These are phyloP conservation scores for Pelagophyceae sp. DNA, from an alignment of 352 stramenopile genomes.

Conservation along the genomic window DNA sequence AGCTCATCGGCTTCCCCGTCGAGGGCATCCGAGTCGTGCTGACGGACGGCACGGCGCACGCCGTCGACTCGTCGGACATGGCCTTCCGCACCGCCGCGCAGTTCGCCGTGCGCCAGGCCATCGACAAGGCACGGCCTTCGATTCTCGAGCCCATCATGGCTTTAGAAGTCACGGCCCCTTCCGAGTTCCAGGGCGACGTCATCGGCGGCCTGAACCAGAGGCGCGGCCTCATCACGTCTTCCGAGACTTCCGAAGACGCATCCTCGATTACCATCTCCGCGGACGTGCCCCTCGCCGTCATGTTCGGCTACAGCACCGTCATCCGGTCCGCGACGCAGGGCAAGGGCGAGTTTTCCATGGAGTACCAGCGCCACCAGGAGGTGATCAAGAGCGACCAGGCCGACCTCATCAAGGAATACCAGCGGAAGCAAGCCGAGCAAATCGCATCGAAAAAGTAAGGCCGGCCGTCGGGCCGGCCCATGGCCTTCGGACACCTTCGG, in stretches of 20 bases:
- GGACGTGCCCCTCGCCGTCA: conserved; percentile 86
- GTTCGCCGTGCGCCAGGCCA: conserved; percentile 83
- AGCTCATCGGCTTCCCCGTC: conserved; percentile 89
- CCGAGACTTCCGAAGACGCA: conserved; percentile 86
- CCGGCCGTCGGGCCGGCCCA: too few relatives aligned
- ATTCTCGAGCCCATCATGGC: conserved; percentile 94
- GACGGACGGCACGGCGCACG: conserved; percentile 59
- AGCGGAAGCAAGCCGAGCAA: conserved; percentile 58
- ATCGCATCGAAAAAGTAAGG: too few relatives aligned
- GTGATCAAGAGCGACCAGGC: conserved; percentile 84
- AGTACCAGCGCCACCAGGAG: conserved; percentile 92
- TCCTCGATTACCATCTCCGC: conserved; percentile 67
- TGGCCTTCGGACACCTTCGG: too few relatives aligned
- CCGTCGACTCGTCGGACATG: conserved; percentile 95
- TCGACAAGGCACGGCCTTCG: conserved; percentile 76
- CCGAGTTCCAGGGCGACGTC: conserved; percentile 88
- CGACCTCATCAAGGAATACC: conserved; percentile 84
- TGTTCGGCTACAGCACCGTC: conserved; percentile 98
- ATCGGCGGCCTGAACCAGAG: conserved; percentile 84
- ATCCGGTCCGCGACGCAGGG: conserved; percentile 86
- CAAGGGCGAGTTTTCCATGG: conserved; percentile 99
- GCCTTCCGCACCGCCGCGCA: conserved; percentile 92
- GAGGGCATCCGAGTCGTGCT: conserved; percentile 66
- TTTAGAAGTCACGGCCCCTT: conserved; percentile 79
- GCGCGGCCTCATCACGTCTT: conserved; percentile 88